Percentiles rank a stretch among this genome's conserved stretches.
These are phyloP conservation scores for Penicillium samsonianum DNA, from an alignment of 495 filamentous ascomycete species.

Conservation along the genomic window DNA sequence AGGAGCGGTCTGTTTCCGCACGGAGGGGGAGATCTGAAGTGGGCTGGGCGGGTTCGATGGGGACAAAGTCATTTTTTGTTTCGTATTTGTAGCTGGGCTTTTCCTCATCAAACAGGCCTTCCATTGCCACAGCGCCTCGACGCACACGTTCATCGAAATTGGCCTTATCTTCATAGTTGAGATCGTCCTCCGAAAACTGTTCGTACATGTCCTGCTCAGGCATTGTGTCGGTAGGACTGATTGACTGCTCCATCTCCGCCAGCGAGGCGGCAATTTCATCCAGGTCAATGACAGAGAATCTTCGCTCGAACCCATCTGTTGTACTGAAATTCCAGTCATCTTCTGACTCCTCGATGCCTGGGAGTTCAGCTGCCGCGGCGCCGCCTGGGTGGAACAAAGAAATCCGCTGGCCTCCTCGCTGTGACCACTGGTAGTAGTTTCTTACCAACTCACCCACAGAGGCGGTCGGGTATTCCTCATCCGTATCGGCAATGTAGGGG, in stretches of 20 bases:
- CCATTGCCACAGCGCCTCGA: conserved; percentile 50
- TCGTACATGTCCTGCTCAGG: conserved; percentile 29
- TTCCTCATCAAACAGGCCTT: conserved; percentile 50
- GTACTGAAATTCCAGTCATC: conserved; percentile 95
- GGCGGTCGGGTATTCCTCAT: conserved; percentile 66
- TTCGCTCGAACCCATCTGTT: conserved; percentile 76
- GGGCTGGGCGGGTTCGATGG: conserved; percentile 36
- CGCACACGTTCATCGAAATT: conserved; percentile 53
- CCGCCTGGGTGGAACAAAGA: conserved; percentile 80
- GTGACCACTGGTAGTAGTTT: conserved; percentile 84
- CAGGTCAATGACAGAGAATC: conserved; percentile 50
- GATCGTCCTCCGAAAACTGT: conserved; percentile 26
- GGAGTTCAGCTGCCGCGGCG: conserved; percentile 62
- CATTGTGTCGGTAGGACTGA: conserved; percentile 30
- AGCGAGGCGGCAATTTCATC: conserved; percentile 47
- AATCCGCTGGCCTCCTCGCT: conserved; percentile 74
- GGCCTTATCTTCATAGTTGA: conserved; percentile 42
- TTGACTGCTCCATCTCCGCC: conserved; percentile 39
- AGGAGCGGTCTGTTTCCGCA: conserved; percentile 48
- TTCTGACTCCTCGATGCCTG: conserved; percentile 39
- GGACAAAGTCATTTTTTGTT: conserved; percentile 50
- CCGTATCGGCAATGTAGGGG: conserved; percentile 56
- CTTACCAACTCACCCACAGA: conserved; percentile 72
- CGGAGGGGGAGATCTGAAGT: conserved; percentile 52
- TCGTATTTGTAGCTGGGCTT: conserved; percentile 50